phyloP scores from a whole-genome alignment of 805 yeast species.

The Lachancea dasiensis region DNA sequence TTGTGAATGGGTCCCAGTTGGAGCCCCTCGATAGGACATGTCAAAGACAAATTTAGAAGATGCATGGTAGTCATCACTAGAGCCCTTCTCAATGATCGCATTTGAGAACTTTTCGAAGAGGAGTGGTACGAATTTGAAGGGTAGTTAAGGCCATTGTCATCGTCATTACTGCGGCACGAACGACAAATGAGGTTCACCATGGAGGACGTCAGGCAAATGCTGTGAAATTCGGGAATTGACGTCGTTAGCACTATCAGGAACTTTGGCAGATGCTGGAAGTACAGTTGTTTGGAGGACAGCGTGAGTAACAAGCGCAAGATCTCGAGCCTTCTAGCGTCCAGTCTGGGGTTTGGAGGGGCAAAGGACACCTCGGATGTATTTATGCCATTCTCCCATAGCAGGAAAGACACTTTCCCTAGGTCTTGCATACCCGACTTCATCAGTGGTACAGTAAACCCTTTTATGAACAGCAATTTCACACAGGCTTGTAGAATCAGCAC shows the following conservation, averaged over 20 bases:
- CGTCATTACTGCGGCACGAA: constrained; percentile 36
- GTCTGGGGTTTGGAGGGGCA: constrained; percentile 34
- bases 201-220: constrained; percentile 56
- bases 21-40: constrained; percentile 3
- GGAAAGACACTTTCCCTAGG: constrained; percentile 26
- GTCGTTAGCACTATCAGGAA: constrained; percentile 53
- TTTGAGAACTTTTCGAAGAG: constrained; percentile 22
- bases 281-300: constrained; percentile 57
- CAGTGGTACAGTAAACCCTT: constrained; percentile 24
- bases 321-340: constrained; percentile 65
- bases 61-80: constrained; percentile 55
- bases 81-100: constrained; percentile 37
- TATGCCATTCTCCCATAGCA: constrained; percentile 82
- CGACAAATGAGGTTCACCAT: constrained; percentile 59
- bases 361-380: constrained; percentile 39
- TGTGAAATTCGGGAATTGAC: constrained; percentile 42
- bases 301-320: constrained; percentile 55
- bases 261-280: constrained; percentile 48
- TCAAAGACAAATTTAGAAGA: constrained; percentile 25
- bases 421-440: constrained; percentile 15
- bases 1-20: not conserved
- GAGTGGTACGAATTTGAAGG: constrained; percentile 27
- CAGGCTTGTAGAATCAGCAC: constrained; percentile 25
- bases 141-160: constrained; percentile 42
- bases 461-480: constrained; percentile 25